Base-by-base conservation (phyloP, 768 basidiomycete species). In the Amanita muscaria region DNA sequence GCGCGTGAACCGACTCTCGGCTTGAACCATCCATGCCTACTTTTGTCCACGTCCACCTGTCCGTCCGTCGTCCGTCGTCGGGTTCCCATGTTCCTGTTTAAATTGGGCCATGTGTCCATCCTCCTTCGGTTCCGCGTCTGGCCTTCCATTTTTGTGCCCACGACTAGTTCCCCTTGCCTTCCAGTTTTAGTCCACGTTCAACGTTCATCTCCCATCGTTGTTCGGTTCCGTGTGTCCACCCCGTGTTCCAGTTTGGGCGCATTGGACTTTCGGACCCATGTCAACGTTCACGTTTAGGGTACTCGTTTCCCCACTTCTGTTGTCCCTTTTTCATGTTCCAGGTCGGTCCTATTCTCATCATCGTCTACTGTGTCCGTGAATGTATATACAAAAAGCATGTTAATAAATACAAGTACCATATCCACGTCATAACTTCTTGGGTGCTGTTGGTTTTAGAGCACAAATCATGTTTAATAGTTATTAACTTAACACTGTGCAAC, bases 91-190 rank as follows among this genome's bases (percentile, higher is more conserved):
- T 36, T 36, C 35, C 35, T 34, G 33, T 15, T 18, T n/a, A n/a
- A n/a, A n/a, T 34, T 34, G 33, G 33, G 33, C 27, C 12, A 29
- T 29, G 27, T 29, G 27, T 29, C 27, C 27, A 12, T 29, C 27
- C 27, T 29, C 27, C 27, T 29, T 12, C 27, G n/a, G n/a, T n/a
- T n/a, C n/a, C n/a, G 32, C 35, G 14, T n/a, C 35, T 36, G 35
- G 35, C 35, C 35, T 36, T 19, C n/a, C 33, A 36, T 36, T 36
- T 19, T 36, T 36, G 5, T 36, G 18, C 35, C 7, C 35, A 36
- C 35, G 35, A 36, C 35, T 34, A 34, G n/a, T 18, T 34, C 33
- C 33, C 33, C 33, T 36, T 36, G 35, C 35, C 35, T 36, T 36
- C 35, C 35, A 36, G 35, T 36, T 36, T 36, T 36, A 36, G 35